Evolutionary conservation across 2,329 filamentous ascomycete genomes (phyloP).

Genomic region (Penicillium decumbens): DNA sequence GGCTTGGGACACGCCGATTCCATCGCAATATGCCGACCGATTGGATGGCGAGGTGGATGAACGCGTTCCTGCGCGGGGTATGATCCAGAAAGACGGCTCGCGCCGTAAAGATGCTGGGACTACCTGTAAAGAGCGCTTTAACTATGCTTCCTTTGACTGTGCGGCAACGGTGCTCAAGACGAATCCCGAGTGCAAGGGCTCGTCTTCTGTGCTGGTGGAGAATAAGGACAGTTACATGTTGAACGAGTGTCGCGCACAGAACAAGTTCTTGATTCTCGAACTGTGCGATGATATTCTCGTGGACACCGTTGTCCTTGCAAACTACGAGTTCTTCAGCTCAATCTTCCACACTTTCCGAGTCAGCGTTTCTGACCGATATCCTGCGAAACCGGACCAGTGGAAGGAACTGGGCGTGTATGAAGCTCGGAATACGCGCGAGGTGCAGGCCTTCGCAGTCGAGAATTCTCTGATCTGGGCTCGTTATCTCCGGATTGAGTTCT

Average conservation of each 20-base stretch:
- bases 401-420: constrained; percentile 82
- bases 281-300: constrained; percentile 81
- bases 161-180: constrained; percentile 91
- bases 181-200: constrained; percentile 77
- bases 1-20: constrained; percentile 30
- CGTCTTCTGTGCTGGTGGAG: constrained; percentile 84
- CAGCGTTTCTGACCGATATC: constrained; percentile 90
- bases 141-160: constrained; percentile 95
- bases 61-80: constrained; percentile 40
- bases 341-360: constrained; percentile 89
- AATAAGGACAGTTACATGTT: constrained; percentile 99
- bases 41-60: constrained; percentile 6
- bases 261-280: constrained; percentile 94
- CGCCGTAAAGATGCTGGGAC: constrained; percentile 90
- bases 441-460: constrained; percentile 90
- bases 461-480: constrained; percentile 94
- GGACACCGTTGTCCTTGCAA: constrained; percentile 93
- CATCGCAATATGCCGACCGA: constrained; percentile 11
- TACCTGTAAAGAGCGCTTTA: constrained; percentile 96
- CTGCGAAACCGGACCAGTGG: constrained; percentile 89
- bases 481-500: constrained; percentile 85
- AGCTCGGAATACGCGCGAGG: constrained; percentile 84
- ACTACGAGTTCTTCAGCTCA: constrained; percentile 98
- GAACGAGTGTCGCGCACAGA: constrained; percentile 76
- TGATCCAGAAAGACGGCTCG: constrained; percentile 51